These are phyloP conservation scores for Cyberlindnera petersonii DNA, from an alignment of 805 yeast genomes.

Conservation along the genomic window DNA sequence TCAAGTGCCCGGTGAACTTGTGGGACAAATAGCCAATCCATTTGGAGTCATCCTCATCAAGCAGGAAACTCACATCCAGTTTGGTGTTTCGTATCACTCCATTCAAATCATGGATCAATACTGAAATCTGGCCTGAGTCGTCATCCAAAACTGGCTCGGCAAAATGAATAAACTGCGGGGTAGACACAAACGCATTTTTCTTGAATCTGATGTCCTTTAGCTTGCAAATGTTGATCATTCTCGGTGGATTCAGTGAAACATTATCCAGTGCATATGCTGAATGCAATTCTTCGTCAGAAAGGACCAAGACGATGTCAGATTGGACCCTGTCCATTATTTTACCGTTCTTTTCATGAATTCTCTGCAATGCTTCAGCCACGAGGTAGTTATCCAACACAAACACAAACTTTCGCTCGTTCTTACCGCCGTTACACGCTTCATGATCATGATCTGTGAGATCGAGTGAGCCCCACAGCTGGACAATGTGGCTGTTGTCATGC, in stretches of 20 bases:
- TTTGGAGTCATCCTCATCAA: conserved; percentile 11
- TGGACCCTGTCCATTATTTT: conserved; percentile 23
- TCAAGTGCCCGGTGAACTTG: conserved; percentile 81
- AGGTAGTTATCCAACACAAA: conserved; percentile 34
- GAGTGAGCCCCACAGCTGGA: conserved; percentile 54
- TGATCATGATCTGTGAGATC: conserved; percentile 29
- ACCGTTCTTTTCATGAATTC: conserved; percentile 16
- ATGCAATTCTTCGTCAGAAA: conserved; percentile 39
- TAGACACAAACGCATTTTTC: conserved; percentile 26
- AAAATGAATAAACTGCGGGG: conserved; percentile 34
- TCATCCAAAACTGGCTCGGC: conserved; percentile 30
- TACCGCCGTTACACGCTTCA: neutral
- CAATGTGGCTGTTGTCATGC: conserved; percentile 50
- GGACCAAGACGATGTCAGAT: conserved; percentile 40
- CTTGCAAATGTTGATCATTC: conserved; percentile 40
- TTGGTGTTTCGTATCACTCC: conserved; percentile 36
- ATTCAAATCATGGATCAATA: conserved; percentile 43
- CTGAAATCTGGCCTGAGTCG: conserved; percentile 31
- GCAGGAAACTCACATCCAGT: conserved; percentile 26
- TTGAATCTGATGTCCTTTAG: conserved; percentile 29
- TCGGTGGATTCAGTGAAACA: conserved; percentile 53
- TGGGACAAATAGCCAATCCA: conserved; percentile 36
- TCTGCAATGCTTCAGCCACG: conserved; percentile 5
- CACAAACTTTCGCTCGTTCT: conserved; percentile 30
- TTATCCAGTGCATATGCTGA: conserved; percentile 47